A percentile compares a stretch with the other conserved stretches of the same genome.
Conservation (phyloP, 1,284 basidiomycete species). For the Apiotrichum montevideense region DNA sequence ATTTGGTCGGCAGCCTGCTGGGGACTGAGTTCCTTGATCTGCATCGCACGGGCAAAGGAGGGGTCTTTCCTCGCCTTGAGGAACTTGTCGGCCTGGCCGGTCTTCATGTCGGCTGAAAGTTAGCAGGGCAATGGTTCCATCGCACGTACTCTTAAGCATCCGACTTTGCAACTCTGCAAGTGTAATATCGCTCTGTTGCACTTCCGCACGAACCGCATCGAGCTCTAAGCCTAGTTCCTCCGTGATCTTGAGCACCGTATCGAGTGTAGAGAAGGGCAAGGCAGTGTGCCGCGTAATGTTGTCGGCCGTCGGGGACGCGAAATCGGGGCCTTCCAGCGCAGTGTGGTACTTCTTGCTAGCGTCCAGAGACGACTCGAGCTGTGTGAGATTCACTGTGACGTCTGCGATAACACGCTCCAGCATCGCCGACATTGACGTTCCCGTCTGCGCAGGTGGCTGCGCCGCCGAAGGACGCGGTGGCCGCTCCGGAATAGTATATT, state of each 20-base stretch:
- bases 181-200: constrained; percentile 31
- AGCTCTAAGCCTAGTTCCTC: constrained; percentile 30
- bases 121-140: constrained; percentile 1
- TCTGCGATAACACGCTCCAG: constrained; percentile 42
- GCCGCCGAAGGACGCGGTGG: constrained; percentile 15
- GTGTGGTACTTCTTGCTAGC: constrained; percentile 30
- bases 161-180: constrained; percentile 48
- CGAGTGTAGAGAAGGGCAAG: constrained; percentile 32
- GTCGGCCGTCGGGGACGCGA: constrained; percentile 16
- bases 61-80: constrained; percentile 50
- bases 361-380: constrained; percentile 39
- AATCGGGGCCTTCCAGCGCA: constrained; percentile 16
- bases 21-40: constrained; percentile 50
- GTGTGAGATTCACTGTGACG: constrained; percentile 38
- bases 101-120: constrained; percentile 46
- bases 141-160: constrained; percentile 47
- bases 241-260: constrained; percentile 25
- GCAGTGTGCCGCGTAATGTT: constrained; percentile 24
- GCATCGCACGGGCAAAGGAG: constrained; percentile 48
- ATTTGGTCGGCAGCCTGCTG: constrained; percentile 51
- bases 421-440: constrained; percentile 25
- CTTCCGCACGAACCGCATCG: constrained; percentile 23
- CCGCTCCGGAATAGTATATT: too few species aligned
- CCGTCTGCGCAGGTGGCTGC: constrained; percentile 24
- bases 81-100: constrained; percentile 49